Evolutionary conservation across 139 green algal species (phyloP).

Genomic region (Tetraselmis striata): DNA sequence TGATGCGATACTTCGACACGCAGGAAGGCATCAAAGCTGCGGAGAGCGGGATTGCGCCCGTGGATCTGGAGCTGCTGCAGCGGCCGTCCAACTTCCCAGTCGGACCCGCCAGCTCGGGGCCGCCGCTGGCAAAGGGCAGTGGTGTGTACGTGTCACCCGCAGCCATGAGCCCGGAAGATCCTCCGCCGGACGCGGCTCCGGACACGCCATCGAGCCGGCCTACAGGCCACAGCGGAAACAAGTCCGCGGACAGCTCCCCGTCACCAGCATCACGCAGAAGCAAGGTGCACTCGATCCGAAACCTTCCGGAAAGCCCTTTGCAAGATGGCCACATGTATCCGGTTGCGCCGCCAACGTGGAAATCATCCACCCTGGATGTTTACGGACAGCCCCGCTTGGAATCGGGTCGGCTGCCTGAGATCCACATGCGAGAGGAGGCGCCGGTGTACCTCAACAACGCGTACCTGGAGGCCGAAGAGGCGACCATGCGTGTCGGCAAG

Average conservation of each 20-base stretch:
- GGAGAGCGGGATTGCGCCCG: neutral
- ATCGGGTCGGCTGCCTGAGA: slow-evolving; percentile 16
- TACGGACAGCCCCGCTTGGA: slow-evolving; percentile 37
- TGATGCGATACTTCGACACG: neutral
- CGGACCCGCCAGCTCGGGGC: neutral
- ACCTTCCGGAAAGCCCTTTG: neutral
- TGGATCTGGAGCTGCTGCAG: neutral
- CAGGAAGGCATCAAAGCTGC: neutral
- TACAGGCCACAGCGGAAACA: too few relatives aligned
- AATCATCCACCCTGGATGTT: slow-evolving; percentile 28
- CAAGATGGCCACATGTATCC: neutral
- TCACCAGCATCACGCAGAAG: neutral
- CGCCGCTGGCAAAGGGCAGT: neutral
- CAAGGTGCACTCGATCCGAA: neutral
- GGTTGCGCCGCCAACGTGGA: neutral
- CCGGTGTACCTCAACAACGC: slow-evolving; percentile 23
- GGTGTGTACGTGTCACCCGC: neutral
- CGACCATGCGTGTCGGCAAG: slow-evolving; percentile 14
- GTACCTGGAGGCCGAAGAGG: slow-evolving; percentile 37
- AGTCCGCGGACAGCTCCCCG: too few relatives aligned
- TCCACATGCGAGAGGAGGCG: slow-evolving; percentile 22
- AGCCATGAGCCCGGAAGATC: neutral
- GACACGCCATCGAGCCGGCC: neutral
- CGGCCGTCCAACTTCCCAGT: neutral
- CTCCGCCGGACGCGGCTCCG: too few relatives aligned